A percentile compares a stretch with the other conserved stretches of the same genome.
Conservation (phyloP, 371 early-diverging fungal genomes). For the Mucor mucedo region DNA sequence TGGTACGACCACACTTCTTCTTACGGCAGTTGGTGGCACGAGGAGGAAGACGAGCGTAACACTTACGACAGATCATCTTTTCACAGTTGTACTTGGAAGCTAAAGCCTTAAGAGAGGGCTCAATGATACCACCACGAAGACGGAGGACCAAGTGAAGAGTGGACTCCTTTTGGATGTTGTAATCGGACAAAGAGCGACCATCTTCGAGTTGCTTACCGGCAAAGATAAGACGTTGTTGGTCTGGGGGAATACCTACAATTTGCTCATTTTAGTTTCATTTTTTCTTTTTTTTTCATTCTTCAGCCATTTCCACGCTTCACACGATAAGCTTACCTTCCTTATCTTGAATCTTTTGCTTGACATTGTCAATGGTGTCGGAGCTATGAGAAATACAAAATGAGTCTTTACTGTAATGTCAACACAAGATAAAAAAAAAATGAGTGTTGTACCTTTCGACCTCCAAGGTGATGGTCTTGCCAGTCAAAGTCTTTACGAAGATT, state of each 20-base stretch:
- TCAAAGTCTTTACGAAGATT: slow-evolving; percentile 85
- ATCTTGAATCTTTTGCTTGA: slow-evolving; percentile 98
- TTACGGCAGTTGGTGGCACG: slow-evolving; percentile 99
- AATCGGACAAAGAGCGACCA: slow-evolving; percentile 89
- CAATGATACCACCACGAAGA: slow-evolving; percentile 97
- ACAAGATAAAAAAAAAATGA: slow-evolving; percentile 39
- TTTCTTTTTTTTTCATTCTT: not conserved
- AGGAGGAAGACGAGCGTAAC: slow-evolving; percentile 99
- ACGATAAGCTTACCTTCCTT: slow-evolving; percentile 67
- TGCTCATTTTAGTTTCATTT: slow-evolving; percentile 41
- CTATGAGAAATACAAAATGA: slow-evolving; percentile 42
- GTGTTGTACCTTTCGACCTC: slow-evolving; percentile 90
- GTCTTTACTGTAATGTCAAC: not conserved
- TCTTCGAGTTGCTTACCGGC: slow-evolving; percentile 99
- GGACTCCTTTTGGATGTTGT: slow-evolving; percentile 96
- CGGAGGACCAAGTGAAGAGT: slow-evolving; percentile 98
- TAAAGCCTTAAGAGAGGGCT: slow-evolving; percentile 95
- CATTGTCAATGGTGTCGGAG: slow-evolving; percentile 95
- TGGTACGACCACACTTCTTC: slow-evolving; percentile 99
- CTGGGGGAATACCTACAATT: slow-evolving; percentile 92
- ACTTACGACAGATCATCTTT: slow-evolving; percentile 99
- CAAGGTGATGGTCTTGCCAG: slow-evolving; percentile 90
- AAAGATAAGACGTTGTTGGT: slow-evolving; percentile 99
- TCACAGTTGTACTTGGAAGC: slow-evolving; percentile 99
- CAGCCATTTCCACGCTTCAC: not conserved